A percentile compares a stretch with the other conserved stretches of the same genome.
phyloP scores from a whole-genome alignment of 2,329 filamentous ascomycete genomes.

The Talaromyces sp. region DNA sequence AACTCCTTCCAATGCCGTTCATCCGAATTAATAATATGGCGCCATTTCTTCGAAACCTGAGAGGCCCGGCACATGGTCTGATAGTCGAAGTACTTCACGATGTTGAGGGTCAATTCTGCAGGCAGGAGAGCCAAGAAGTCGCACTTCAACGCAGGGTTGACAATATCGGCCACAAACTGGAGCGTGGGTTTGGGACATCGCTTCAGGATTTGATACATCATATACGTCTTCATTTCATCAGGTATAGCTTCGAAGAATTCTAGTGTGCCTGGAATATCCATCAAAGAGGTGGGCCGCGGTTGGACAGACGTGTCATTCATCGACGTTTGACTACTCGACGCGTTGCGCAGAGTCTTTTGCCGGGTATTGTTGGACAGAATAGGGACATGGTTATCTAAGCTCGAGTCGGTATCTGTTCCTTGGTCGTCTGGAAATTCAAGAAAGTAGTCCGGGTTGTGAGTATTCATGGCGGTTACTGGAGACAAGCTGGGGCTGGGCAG shows the following conservation, averaged over 20 bases:
- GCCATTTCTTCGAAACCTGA: slow-evolving; percentile 92
- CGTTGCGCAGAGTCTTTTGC: slow-evolving; percentile 19
- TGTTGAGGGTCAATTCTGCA: slow-evolving; percentile 78
- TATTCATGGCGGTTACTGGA: slow-evolving; percentile 75
- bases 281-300: slow-evolving; percentile 47
- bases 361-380: slow-evolving; percentile 24
- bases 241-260: slow-evolving; percentile 90
- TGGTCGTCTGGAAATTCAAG: slow-evolving; percentile 40
- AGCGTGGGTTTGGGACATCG: slow-evolving; percentile 84
- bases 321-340: background rate
- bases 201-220: slow-evolving; percentile 93
- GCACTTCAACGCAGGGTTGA: slow-evolving; percentile 91
- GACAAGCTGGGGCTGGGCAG: slow-evolving; percentile 92
- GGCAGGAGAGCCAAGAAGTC: slow-evolving; percentile 85
- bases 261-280: slow-evolving; percentile 81
- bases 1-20: slow-evolving; percentile 95
- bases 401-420: slow-evolving; percentile 43
- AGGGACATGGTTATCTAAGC: slow-evolving; percentile 37
- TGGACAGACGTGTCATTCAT: slow-evolving; percentile 22
- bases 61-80: slow-evolving; percentile 84
- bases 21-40: slow-evolving; percentile 83
- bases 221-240: slow-evolving; percentile 84
- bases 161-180: slow-evolving; percentile 81
- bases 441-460: slow-evolving; percentile 41
- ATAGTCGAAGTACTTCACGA: slow-evolving; percentile 80